Evolutionary conservation across 2,329 filamentous ascomycete species (phyloP).

Genomic region (Calonectria ilicicola): DNA sequence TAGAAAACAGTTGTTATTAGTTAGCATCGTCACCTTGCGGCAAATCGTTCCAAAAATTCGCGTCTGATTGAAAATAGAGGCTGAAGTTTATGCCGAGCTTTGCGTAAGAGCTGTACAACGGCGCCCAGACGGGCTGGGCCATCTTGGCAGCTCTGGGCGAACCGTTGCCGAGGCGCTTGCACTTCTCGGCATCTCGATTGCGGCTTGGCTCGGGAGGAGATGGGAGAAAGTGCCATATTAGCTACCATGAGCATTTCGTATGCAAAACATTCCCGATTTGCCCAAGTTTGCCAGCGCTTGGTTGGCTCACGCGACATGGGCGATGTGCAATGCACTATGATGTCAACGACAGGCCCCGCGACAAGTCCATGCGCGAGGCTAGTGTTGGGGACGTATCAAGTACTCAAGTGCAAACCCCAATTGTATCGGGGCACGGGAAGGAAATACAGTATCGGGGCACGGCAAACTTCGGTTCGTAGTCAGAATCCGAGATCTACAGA

Average conservation of each 20-base stretch:
- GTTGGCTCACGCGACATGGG: slow-evolving; percentile 2
- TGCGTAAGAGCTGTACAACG: background rate
- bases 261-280: background rate
- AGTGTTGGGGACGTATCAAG: background rate
- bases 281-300: background rate
- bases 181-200: slow-evolving; percentile 12
- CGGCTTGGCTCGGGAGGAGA: background rate
- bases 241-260: background rate
- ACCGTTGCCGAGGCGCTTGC: background rate
- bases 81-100: background rate
- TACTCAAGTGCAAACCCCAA: background rate
- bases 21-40: background rate
- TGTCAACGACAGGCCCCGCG: slow-evolving; percentile 11
- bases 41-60: background rate
- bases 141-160: background rate
- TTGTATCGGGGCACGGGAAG: background rate
- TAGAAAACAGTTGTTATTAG: no score
- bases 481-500: background rate
- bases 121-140: background rate
- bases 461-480: background rate
- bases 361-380: background rate
- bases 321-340: slow-evolving; percentile 19
- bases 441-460: background rate
- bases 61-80: background rate
- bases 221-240: background rate